These are phyloP conservation scores for Huiozyma naganishii DNA, from an alignment of 805 yeast genomes.

Conservation along the genomic window DNA sequence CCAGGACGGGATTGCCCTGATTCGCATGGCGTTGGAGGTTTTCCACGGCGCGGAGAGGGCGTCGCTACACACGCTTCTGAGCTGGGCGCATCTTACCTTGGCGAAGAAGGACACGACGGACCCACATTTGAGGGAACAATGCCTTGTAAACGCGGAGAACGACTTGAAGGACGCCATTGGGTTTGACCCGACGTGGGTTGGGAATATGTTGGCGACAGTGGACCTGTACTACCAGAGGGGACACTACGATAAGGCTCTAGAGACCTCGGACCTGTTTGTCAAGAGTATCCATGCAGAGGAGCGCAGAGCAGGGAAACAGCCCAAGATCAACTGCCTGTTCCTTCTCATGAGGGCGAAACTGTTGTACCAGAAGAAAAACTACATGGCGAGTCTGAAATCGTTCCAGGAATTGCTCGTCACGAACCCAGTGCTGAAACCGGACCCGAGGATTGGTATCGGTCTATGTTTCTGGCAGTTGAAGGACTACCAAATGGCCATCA, in stretches of 20 bases:
- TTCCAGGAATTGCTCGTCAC: constrained; percentile 74
- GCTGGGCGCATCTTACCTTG: constrained; percentile 59
- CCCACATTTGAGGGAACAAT: constrained; percentile 20
- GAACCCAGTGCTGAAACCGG: constrained; percentile 75
- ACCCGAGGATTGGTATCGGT: constrained; percentile 91
- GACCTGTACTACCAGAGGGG: constrained; percentile 48
- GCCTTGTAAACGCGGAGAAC: constrained; percentile 34
- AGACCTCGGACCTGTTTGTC: constrained; percentile 52
- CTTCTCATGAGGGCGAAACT: constrained; percentile 77
- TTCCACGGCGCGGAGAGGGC: constrained; percentile 28
- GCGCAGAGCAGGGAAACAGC: constrained; percentile 28
- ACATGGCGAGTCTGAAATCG: constrained; percentile 58
- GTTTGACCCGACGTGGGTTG: constrained; percentile 35
- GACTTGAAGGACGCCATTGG: constrained; percentile 39
- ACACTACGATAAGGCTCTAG: constrained; percentile 60
- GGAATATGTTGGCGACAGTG: constrained; percentile 56
- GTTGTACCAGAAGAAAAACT: constrained; percentile 60
- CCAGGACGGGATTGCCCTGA: constrained; percentile 53
- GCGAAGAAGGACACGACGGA: constrained; percentile 24
- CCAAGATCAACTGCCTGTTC: constrained; percentile 62
- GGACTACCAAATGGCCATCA: constrained; percentile 63
- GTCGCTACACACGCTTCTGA: constrained; percentile 48
- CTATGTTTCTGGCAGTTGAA: constrained; percentile 84
- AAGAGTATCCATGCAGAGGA: constrained; percentile 30
- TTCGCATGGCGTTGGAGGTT: constrained; percentile 44